Percentiles rank a stretch among this genome's conserved stretches.
Evolutionary conservation across 371 early-diverging fungal species (phyloP).

Genomic region (Amoeboaphelidium occidentale): DNA sequence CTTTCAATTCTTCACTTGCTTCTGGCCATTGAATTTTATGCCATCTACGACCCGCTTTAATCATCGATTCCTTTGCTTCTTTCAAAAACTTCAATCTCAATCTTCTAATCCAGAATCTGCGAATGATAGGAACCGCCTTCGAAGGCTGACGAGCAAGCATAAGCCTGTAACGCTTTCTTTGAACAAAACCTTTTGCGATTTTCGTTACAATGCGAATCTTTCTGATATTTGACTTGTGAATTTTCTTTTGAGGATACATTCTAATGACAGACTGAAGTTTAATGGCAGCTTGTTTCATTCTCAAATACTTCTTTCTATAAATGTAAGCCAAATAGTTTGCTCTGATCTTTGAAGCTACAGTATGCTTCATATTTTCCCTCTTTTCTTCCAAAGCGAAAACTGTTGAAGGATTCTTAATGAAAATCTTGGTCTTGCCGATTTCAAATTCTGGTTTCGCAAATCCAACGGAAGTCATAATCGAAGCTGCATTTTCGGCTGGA

Average conservation of each 20-base stretch:
- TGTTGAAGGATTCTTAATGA: background rate
- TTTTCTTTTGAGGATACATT: background rate
- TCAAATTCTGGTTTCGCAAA: background rate
- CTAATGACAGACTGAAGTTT: background rate
- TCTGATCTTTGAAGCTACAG: background rate
- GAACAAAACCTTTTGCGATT: background rate
- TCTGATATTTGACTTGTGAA: background rate
- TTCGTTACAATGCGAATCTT: background rate
- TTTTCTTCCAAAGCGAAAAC: background rate
- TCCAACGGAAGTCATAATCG: background rate
- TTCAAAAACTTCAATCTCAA: background rate
- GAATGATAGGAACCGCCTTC: background rate
- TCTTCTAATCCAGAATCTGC: background rate
- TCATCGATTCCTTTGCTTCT: background rate
- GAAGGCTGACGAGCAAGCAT: background rate
- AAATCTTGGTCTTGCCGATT: background rate
- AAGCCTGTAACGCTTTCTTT: background rate
- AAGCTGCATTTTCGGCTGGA: background rate
- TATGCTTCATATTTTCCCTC: background rate
- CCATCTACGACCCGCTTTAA: background rate
- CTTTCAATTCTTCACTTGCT: background rate
- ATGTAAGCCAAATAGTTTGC: background rate
- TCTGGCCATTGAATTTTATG: background rate
- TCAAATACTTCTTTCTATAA: background rate
- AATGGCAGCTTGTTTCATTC: background rate